Conservation (phyloP, 495 filamentous ascomycete species). For the Emericellopsis terricola region DNA sequence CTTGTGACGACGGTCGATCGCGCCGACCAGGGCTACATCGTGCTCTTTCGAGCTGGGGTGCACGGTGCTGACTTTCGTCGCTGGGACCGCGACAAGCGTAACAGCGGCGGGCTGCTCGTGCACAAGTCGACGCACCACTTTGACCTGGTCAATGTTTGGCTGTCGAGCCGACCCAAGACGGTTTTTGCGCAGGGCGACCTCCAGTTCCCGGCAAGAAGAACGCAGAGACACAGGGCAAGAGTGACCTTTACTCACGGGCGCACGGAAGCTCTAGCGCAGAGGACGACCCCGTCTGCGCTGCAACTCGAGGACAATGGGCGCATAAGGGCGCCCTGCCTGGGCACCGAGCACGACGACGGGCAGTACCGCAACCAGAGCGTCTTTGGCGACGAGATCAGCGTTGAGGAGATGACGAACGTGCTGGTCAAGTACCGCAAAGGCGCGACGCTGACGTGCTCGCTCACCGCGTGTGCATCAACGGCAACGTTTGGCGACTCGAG, state of each 20-base stretch:
- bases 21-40: slow-evolving; percentile 37
- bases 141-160: slow-evolving; percentile 33
- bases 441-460: slow-evolving; percentile 28
- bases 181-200: slow-evolving; percentile 29
- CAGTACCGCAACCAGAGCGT: slow-evolving; percentile 40
- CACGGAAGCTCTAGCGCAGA: slow-evolving; percentile 16
- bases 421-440: slow-evolving; percentile 35
- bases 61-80: slow-evolving; percentile 44
- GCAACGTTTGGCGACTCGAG: slow-evolving; percentile 25
- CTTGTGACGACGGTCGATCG: slow-evolving; percentile 42
- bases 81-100: slow-evolving; percentile 40
- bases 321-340: slow-evolving; percentile 35
- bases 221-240: too few species aligned
- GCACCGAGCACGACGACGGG: slow-evolving; percentile 39
- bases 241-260: slow-evolving; percentile 21
- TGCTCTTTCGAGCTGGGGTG: slow-evolving; percentile 43
- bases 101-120: slow-evolving; percentile 34
- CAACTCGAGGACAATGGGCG: slow-evolving; percentile 28
- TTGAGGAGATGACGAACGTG: slow-evolving; percentile 42
- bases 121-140: slow-evolving; percentile 34
- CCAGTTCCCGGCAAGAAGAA: slow-evolving; percentile 27
- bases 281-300: slow-evolving; percentile 33
- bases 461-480: slow-evolving; percentile 29
- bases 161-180: slow-evolving; percentile 21
- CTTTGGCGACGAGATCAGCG: slow-evolving; percentile 39